phyloP scores from a whole-genome alignment of 768 basidiomycete genomes.

The Boletus sensibilis region DNA sequence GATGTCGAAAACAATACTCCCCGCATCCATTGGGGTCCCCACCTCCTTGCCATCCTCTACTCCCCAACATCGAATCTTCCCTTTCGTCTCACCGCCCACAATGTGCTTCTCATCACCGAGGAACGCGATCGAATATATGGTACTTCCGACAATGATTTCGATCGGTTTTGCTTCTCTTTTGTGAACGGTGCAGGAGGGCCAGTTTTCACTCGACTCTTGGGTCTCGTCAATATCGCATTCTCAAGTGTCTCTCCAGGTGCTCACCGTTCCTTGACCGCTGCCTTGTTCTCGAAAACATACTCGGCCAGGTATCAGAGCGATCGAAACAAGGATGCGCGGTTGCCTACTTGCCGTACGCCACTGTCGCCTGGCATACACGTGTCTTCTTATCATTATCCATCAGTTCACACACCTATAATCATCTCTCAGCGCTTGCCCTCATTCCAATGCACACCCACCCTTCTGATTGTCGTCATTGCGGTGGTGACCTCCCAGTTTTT shows the following conservation, averaged over 20 bases:
- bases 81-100: background rate
- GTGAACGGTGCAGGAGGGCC: too few relatives aligned
- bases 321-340: too few relatives aligned
- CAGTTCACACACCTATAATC: too few relatives aligned
- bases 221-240: background rate
- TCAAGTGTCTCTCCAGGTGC: background rate
- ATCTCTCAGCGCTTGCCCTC: too few relatives aligned
- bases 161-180: background rate
- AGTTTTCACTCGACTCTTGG: too few relatives aligned
- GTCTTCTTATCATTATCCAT: too few relatives aligned
- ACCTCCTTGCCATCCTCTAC: background rate
- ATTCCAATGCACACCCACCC: too few relatives aligned
- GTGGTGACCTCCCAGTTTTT: too few relatives aligned
- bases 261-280: background rate
- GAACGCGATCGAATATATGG: background rate
- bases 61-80: conserved; percentile 1
- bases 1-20: background rate
- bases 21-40: background rate
- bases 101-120: background rate
- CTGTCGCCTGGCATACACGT: too few relatives aligned
- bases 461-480: too few relatives aligned
- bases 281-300: background rate
- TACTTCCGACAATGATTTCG: background rate
- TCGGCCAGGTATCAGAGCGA: background rate
- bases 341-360: too few relatives aligned